Percentiles rank a stretch among this genome's conserved stretches.
Conservation (phyloP, 208 protist species). For the Leptomonas seymouri region DNA sequence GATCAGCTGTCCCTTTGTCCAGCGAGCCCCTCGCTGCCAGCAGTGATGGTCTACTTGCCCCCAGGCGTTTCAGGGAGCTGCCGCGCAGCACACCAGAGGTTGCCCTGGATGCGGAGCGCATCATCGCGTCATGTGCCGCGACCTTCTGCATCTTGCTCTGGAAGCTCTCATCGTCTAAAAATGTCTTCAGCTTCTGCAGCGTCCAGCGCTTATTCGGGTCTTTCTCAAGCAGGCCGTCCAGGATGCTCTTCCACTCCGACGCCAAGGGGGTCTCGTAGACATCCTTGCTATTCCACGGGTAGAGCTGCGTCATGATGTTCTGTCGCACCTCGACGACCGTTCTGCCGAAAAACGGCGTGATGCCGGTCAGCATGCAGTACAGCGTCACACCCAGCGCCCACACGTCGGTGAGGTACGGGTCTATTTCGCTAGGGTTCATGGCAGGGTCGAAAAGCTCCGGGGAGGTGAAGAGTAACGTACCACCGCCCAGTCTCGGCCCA, state of each 20-base stretch:
- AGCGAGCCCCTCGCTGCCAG: not conserved
- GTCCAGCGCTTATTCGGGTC: conserved; percentile 62
- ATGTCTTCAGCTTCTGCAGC: conserved; percentile 58
- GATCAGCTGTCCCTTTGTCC: not conserved
- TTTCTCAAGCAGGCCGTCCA: conserved; percentile 79
- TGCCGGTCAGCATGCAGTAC: conserved; percentile 80
- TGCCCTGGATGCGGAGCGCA: not conserved
- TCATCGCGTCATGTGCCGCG: conserved; percentile 9
- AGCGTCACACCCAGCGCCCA: conserved; percentile 87
- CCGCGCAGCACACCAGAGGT: not conserved
- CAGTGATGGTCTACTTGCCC: not conserved
- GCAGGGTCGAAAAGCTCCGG: conserved; percentile 56
- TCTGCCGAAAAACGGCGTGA: conserved; percentile 63
- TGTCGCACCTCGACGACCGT: conserved; percentile 44
- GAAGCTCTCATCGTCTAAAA: conserved; percentile 41
- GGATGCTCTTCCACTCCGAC: conserved; percentile 51
- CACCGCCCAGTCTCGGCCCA: conserved; percentile 40
- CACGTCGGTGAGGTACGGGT: conserved; percentile 69
- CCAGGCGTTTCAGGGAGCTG: not conserved
- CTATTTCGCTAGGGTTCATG: conserved; percentile 23
- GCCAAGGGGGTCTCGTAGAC: conserved; percentile 31
- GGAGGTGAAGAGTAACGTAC: conserved; percentile 74
- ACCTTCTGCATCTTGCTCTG: conserved; percentile 30
- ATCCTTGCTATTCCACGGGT: conserved; percentile 52
- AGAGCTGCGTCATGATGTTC: conserved; percentile 39